These are phyloP conservation scores for Rubia peregrina DNA, from an alignment of 305 asterid genomes.

Conservation along the genomic window DNA sequence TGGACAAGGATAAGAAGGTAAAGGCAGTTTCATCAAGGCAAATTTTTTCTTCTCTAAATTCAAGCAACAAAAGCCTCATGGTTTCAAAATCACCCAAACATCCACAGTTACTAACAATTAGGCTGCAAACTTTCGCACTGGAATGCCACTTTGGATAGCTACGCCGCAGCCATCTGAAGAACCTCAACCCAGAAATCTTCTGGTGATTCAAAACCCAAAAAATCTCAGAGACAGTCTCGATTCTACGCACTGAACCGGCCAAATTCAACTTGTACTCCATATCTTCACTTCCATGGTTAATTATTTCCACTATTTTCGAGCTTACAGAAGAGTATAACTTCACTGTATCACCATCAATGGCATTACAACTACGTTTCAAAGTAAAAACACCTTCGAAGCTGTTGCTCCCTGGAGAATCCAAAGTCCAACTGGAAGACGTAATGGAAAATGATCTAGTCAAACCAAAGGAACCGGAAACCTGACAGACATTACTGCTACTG, in stretches of 20 bases:
- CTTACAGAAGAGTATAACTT: neutral
- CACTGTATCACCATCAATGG: neutral
- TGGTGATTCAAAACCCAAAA: conserved; percentile 40
- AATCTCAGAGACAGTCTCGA: conserved; percentile 29
- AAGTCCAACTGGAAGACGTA: conserved; percentile 3
- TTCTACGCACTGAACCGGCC: conserved; percentile 24
- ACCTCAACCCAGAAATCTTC: conserved; percentile 42
- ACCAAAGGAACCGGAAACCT: neutral
- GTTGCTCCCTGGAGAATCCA: neutral
- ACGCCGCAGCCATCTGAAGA: conserved; percentile 50
- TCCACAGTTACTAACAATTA: conserved; percentile 52
- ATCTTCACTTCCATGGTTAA: conserved; percentile 34
- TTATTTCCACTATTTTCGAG: conserved; percentile 36
- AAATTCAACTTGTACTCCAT: conserved; percentile 37
- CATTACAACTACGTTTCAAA: neutral
- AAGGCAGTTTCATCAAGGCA: conserved; percentile 57
- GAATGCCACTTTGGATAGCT: conserved; percentile 27
- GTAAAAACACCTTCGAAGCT: neutral
- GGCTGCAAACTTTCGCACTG: conserved; percentile 45
- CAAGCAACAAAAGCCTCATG: conserved; percentile 37
- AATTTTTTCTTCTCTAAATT: conserved; percentile 35
- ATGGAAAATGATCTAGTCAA: neutral
- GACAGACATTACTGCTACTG: neutral
- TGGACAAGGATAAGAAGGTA: conserved; percentile 36
- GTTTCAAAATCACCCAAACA: conserved; percentile 47